A percentile compares a stretch with the other conserved stretches of the same genome.
phyloP scores from a whole-genome alignment of 305 asterid species.

The Galium porrigens region DNA sequence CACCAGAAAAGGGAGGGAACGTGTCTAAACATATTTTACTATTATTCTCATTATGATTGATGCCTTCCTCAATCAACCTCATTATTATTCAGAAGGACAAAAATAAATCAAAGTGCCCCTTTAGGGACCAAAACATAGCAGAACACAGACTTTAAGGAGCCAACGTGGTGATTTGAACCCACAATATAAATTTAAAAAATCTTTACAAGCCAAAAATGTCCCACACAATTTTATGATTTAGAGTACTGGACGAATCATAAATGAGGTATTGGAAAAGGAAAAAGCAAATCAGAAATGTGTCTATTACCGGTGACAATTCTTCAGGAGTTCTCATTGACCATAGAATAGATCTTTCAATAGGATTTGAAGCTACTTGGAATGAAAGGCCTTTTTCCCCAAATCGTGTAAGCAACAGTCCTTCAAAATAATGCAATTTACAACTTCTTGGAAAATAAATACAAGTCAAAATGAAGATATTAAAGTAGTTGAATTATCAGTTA shows the following conservation, averaged over 20 bases:
- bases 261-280: conserved; percentile 12
- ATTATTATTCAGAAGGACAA: background rate
- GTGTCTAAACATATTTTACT: background rate
- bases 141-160: background rate
- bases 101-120: background rate
- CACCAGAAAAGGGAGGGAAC: background rate
- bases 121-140: too few species aligned
- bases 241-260: background rate
- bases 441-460: conserved; percentile 16
- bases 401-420: conserved; percentile 78
- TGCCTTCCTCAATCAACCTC: background rate
- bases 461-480: conserved; percentile 2
- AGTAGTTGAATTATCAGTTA: conserved; percentile 12
- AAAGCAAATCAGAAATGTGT: conserved; percentile 11
- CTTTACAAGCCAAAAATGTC: background rate
- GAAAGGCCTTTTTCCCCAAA: conserved; percentile 68
- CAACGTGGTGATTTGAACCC: background rate
- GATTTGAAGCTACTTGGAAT: conserved; percentile 60
- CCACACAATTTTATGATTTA: background rate
- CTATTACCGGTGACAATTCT: conserved; percentile 36
- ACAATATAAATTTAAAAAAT: too few species aligned
- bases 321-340: conserved; percentile 74
- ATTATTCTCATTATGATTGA: background rate
- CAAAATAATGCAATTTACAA: conserved; percentile 22
- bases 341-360: conserved; percentile 54